Percentiles rank a stretch among this genome's conserved stretches.
Conservation (phyloP, 1,284 basidiomycete species). For the Xerocomus nothofagi region DNA sequence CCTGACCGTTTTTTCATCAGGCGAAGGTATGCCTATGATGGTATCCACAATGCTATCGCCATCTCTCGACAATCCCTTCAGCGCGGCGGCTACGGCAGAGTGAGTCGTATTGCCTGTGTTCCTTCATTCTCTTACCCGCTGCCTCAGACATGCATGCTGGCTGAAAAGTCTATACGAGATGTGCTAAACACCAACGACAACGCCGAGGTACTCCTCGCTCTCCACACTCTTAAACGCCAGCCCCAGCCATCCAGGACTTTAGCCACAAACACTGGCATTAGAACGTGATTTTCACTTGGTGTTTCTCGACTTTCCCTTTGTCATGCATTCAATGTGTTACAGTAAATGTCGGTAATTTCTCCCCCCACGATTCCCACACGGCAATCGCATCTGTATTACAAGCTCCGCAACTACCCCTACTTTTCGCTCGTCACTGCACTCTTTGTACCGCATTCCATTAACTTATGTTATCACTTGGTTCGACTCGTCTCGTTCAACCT, state of each 20-base stretch:
- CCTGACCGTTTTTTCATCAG: conserved; percentile 38
- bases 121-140: background rate
- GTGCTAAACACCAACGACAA: conserved; percentile 72
- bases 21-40: conserved; percentile 71
- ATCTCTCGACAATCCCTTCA: conserved; percentile 62
- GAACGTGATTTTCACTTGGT: conserved; percentile 21
- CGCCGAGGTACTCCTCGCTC: conserved; percentile 55
- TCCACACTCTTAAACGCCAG: conserved; percentile 43
- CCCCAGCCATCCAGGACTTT: conserved; percentile 18
- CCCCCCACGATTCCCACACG: background rate
- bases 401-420: conserved; percentile 13
- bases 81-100: conserved; percentile 71
- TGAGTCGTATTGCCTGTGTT: conserved; percentile 38
- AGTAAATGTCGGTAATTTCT: conserved; percentile 12
- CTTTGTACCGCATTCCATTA: conserved; percentile 24
- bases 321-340: conserved; percentile 10
- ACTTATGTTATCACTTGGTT: too few species aligned
- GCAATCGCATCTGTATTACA: conserved; percentile 30
- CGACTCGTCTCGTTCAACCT: too few species aligned
- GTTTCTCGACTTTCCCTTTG: conserved; percentile 3
- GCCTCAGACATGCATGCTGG: conserved; percentile 62
- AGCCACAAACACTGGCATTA: conserved; percentile 22
- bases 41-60: conserved; percentile 76
- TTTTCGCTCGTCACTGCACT: conserved; percentile 7
- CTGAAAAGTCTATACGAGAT: conserved; percentile 64